Evolutionary conservation across 1,139 yeast species (phyloP).

Genomic region (Chernovozyma aurita): DNA sequence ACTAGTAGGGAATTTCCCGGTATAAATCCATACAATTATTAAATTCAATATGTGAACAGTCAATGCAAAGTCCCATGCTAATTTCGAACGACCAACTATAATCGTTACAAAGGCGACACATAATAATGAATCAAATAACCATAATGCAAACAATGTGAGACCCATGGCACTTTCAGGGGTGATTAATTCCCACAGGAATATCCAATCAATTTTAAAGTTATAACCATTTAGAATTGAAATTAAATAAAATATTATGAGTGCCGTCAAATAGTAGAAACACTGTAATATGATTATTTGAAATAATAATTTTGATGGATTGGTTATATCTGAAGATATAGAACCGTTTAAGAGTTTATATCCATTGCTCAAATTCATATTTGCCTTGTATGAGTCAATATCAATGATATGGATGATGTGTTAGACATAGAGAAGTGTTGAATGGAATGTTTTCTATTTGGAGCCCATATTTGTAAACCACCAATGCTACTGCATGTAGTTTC

Average conservation of each 20-base stretch:
- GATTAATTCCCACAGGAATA: constrained; percentile 80
- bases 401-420: not conserved
- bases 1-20: constrained; percentile 64
- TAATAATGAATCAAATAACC: constrained; percentile 75
- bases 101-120: constrained; percentile 81
- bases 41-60: constrained; percentile 83
- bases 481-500: too few relatives aligned
- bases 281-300: constrained; percentile 63
- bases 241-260: constrained; percentile 50
- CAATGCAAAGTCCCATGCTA: constrained; percentile 94
- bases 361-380: constrained; percentile 5
- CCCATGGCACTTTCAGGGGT: constrained; percentile 79
- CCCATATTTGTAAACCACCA: not conserved
- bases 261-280: constrained; percentile 61
- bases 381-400: too few relatives aligned
- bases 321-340: constrained; percentile 24
- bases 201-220: constrained; percentile 58
- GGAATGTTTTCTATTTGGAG: too few relatives aligned
- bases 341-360: constrained; percentile 28
- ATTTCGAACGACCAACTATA: constrained; percentile 85
- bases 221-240: constrained; percentile 61
- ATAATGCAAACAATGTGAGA: constrained; percentile 61
- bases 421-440: not conserved
- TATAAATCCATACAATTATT: constrained; percentile 61
- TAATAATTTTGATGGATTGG: constrained; percentile 35